Percentiles rank a stretch among this genome's conserved stretches.
These are phyloP conservation scores for Thermomyces lanuginosus DNA, from an alignment of 2,329 filamentous ascomycete species.

Conservation along the genomic window DNA sequence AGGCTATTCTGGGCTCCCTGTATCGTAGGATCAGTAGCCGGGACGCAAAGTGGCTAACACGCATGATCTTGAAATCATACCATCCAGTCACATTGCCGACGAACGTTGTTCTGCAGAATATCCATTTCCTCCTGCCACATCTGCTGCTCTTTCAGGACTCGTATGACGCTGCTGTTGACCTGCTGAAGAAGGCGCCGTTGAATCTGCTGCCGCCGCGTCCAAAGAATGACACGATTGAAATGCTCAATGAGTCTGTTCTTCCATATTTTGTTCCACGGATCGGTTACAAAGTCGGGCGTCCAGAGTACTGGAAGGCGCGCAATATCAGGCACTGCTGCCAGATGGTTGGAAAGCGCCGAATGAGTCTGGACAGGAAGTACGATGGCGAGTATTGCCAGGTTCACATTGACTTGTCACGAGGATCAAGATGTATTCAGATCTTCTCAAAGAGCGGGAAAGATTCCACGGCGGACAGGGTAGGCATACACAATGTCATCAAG, in stretches of 20 bases:
- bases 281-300: slow-evolving; percentile 49
- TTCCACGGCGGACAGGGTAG: slow-evolving; percentile 53
- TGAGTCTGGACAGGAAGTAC: slow-evolving; percentile 68
- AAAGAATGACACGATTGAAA: slow-evolving; percentile 15
- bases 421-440: slow-evolving; percentile 47
- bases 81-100: slow-evolving; percentile 49
- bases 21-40: slow-evolving; percentile 45
- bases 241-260: slow-evolving; percentile 20
- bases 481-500: slow-evolving; percentile 47
- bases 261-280: slow-evolving; percentile 36
- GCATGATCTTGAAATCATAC: slow-evolving; percentile 62
- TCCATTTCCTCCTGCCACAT: slow-evolving; percentile 54
- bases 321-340: slow-evolving; percentile 60
- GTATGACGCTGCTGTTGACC: slow-evolving; percentile 42
- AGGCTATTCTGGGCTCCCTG: slow-evolving; percentile 36
- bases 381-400: slow-evolving; percentile 87
- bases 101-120: slow-evolving; percentile 38
- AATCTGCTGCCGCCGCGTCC: slow-evolving; percentile 22
- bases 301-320: slow-evolving; percentile 48
- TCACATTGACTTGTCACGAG: slow-evolving; percentile 52
- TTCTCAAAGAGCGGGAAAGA: slow-evolving; percentile 90
- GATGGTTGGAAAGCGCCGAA: slow-evolving; percentile 41
- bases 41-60: slow-evolving; percentile 76
- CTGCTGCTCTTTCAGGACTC: slow-evolving; percentile 55
- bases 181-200: slow-evolving; percentile 31